These are phyloP conservation scores for Macadamia tetraphylla DNA, from an alignment of 164 flowering plant species.

Conservation along the genomic window DNA sequence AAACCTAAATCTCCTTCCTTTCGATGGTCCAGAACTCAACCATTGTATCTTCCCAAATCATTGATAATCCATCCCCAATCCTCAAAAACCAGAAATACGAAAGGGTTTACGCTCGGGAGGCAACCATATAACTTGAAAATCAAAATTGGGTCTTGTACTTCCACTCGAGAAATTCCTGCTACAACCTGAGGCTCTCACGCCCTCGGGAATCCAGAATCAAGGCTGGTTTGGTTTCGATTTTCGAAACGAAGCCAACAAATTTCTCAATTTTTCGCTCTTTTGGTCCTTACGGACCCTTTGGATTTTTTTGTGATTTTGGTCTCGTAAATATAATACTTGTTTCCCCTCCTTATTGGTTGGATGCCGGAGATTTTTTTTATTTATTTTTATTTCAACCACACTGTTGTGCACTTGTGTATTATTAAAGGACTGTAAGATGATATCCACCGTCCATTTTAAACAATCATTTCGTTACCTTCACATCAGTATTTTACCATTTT, in stretches of 20 bases:
- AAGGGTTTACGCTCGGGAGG: background rate
- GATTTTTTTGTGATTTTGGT: background rate
- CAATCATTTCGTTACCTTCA: too few species aligned
- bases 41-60: conserved; percentile 5
- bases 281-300: background rate
- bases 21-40: background rate
- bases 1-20: conserved; percentile 11
- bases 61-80: conserved; percentile 17
- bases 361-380: too few species aligned
- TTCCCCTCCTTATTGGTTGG: too few species aligned
- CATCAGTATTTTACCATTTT: too few species aligned
- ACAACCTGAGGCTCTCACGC: background rate
- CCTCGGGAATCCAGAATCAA: background rate
- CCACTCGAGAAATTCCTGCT: background rate
- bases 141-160: background rate
- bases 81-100: background rate
- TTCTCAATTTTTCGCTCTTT: background rate
- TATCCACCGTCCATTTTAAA: too few species aligned
- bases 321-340: background rate
- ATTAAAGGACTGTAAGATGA: too few species aligned
- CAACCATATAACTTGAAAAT: background rate
- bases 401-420: too few species aligned
- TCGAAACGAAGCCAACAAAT: background rate
- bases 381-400: too few species aligned
- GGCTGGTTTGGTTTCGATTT: background rate